Evolutionary conservation across 2,329 filamentous ascomycete species (phyloP).

Genomic region (Thielaviopsis ethacetica): DNA sequence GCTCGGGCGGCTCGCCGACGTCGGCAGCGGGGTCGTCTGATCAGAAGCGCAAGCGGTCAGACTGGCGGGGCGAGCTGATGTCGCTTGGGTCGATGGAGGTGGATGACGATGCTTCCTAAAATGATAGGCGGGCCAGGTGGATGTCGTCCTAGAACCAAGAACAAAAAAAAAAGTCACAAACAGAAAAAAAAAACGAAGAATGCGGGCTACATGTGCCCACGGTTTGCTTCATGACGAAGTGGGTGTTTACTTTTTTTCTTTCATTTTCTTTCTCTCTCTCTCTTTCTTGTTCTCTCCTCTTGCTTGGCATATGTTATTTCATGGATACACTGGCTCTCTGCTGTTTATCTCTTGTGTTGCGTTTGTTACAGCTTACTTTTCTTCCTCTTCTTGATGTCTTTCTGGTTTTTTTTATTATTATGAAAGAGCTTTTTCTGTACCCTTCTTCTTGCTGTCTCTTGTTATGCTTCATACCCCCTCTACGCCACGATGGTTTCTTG

Average conservation of each 20-base stretch:
- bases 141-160: neutral
- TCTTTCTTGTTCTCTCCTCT: too few relatives aligned
- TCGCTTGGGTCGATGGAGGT: slow-evolving; percentile 6
- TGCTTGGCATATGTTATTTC: too few relatives aligned
- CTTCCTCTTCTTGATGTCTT: neutral
- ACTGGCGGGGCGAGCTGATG: slow-evolving; percentile 9
- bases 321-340: neutral
- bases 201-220: too few relatives aligned
- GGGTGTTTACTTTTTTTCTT: too few relatives aligned
- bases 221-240: too few relatives aligned
- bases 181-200: neutral
- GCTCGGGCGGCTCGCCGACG: neutral
- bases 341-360: neutral
- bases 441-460: neutral
- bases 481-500: too few relatives aligned
- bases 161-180: neutral
- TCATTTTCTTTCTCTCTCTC: too few relatives aligned
- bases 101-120: slow-evolving; percentile 4
- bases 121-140: neutral
- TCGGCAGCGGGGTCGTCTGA: neutral
- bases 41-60: slow-evolving; percentile 10
- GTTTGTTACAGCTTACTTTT: neutral
- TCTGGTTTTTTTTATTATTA: neutral
- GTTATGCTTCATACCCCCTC: neutral
- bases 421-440: neutral